phyloP scores from a whole-genome alignment of 2,329 filamentous ascomycete species.

The Berkeleyomyces basicola region DNA sequence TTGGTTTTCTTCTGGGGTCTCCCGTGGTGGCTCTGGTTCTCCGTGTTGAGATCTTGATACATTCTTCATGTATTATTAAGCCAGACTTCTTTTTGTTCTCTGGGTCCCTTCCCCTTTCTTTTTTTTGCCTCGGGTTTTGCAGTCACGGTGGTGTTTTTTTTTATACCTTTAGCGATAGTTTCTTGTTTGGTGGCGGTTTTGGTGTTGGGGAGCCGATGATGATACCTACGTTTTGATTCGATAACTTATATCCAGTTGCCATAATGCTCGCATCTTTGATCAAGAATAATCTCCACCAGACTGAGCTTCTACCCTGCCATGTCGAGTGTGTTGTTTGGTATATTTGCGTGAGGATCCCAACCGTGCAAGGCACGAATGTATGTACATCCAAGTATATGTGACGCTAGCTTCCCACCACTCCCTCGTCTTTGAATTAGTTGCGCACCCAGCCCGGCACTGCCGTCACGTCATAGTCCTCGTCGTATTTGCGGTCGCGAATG shows the following conservation, averaged over 20 bases:
- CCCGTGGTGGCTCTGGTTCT: background rate
- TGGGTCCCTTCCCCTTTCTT: background rate
- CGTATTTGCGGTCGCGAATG: slow-evolving; percentile 42
- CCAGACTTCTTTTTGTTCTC: background rate
- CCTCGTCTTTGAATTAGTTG: background rate
- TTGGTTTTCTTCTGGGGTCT: background rate
- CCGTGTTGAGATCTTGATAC: background rate
- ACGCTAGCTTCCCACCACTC: too few species aligned
- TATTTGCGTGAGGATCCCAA: background rate
- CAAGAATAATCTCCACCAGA: slow-evolving; percentile 3
- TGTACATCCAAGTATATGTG: background rate
- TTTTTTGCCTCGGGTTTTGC: slow-evolving; percentile 11
- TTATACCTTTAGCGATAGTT: slow-evolving; percentile 6
- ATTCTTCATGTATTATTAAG: background rate
- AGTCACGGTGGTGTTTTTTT: slow-evolving; percentile 8
- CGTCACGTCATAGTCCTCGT: slow-evolving; percentile 42
- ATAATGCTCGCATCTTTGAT: slow-evolving; percentile 8
- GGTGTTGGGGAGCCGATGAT: slow-evolving; percentile 8
- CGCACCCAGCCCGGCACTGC: slow-evolving; percentile 63
- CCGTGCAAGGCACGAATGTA: too few species aligned
- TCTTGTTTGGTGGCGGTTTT: slow-evolving; percentile 9
- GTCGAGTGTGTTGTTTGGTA: background rate
- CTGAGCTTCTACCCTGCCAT: background rate
- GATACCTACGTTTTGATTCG: slow-evolving; percentile 10
- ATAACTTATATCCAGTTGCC: slow-evolving; percentile 3